These are phyloP conservation scores for Eutrema heterophyllum DNA, from an alignment of 345 rosid genomes.

Conservation along the genomic window DNA sequence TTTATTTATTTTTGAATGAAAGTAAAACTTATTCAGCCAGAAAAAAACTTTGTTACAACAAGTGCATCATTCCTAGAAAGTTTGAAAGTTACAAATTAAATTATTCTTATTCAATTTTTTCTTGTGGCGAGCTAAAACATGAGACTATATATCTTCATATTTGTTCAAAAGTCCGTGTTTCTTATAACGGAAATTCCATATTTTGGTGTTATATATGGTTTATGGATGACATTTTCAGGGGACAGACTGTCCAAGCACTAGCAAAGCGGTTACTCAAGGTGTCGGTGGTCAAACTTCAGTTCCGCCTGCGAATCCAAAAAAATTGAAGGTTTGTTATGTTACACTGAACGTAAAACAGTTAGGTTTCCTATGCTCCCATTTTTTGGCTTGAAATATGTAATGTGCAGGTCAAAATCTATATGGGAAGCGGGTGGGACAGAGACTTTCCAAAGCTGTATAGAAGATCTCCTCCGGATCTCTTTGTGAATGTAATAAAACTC, in stretches of 20 bases:
- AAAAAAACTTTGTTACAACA: too few relatives aligned
- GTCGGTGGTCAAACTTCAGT: too few relatives aligned
- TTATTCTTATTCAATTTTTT: too few relatives aligned
- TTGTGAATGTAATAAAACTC: background rate
- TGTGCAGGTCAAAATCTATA: background rate
- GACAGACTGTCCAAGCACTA: background rate
- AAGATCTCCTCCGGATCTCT: background rate
- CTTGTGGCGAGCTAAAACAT: too few relatives aligned
- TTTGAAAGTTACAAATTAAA: too few relatives aligned
- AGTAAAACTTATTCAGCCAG: too few relatives aligned
- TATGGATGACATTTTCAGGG: background rate
- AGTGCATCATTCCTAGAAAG: too few relatives aligned
- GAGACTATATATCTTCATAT: too few relatives aligned
- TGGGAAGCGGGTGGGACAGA: background rate
- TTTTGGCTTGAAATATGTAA: background rate
- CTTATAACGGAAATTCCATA: too few relatives aligned
- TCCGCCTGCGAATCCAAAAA: background rate
- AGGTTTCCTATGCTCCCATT: background rate
- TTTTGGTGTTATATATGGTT: too few relatives aligned
- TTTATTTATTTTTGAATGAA: too few relatives aligned
- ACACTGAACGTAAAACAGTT: background rate
- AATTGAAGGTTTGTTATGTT: background rate
- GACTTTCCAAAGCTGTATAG: background rate
- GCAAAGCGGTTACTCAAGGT: background rate
- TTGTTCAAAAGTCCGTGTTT: too few relatives aligned